A percentile compares a stretch with the other conserved stretches of the same genome.
Evolutionary conservation across 352 stramenopile genomes (phyloP).

Genomic region (Phytophthora quininea): DNA sequence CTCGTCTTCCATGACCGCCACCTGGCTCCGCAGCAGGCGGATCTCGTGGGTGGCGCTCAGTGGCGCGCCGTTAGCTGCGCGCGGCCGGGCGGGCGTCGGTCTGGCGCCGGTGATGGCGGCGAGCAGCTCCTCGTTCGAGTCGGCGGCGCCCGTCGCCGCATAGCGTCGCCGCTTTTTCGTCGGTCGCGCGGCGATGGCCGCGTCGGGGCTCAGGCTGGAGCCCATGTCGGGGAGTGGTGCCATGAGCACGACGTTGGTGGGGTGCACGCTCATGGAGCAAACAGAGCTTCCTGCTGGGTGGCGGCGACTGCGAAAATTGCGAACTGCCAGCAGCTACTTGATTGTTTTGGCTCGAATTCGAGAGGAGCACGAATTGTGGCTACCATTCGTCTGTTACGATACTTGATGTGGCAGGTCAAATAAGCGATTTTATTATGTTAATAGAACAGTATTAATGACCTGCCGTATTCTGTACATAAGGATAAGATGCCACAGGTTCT

Average conservation of each 20-base stretch:
- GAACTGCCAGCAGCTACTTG: not conserved
- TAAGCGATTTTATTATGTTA: too few species aligned
- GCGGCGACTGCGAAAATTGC: not conserved
- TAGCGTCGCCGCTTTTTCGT: conserved; percentile 21
- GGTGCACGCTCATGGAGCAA: not conserved
- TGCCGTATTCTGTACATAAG: too few species aligned
- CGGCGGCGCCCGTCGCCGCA: not conserved
- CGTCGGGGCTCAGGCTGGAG: not conserved
- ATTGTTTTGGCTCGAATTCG: not conserved
- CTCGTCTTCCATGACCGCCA: conserved; percentile 41
- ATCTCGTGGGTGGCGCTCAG: conserved; percentile 44
- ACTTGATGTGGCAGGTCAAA: too few species aligned
- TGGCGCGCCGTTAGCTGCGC: conserved; percentile 27
- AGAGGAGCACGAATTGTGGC: not conserved
- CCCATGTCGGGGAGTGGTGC: not conserved
- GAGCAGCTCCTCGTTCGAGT: conserved; percentile 24
- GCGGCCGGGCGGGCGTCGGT: conserved; percentile 11
- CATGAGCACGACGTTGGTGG: conserved; percentile 5
- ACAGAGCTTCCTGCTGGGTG: not conserved
- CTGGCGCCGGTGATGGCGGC: conserved; percentile 20
- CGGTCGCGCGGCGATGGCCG: conserved; percentile 1
- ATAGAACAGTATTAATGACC: too few species aligned
- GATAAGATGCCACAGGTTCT: too few species aligned
- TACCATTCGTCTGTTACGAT: too few species aligned
- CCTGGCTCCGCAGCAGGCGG: conserved; percentile 37